Evolutionary conservation across 768 basidiomycete species (phyloP).

Genomic region (Leccinum rimulosum): DNA sequence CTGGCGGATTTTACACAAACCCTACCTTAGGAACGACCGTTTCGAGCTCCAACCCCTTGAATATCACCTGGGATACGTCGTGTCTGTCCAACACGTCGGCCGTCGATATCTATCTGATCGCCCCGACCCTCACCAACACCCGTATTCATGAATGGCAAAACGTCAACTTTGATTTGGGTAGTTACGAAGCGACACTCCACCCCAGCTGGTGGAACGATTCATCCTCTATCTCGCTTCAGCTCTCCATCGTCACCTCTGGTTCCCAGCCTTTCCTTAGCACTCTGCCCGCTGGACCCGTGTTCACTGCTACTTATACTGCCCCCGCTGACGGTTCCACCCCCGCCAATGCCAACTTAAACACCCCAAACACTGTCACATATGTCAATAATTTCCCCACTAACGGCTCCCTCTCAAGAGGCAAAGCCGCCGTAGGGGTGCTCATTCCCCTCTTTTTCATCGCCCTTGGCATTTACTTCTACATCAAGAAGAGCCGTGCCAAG

Average conservation of each 20-base stretch:
- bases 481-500: slow-evolving; percentile 52
- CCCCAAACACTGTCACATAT: slow-evolving; percentile 35
- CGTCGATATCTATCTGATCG: slow-evolving; percentile 70
- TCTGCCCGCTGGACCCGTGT: slow-evolving; percentile 66
- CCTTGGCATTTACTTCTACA: slow-evolving; percentile 43
- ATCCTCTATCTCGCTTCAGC: slow-evolving; percentile 46
- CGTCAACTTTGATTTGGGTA: slow-evolving; percentile 48
- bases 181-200: slow-evolving; percentile 47
- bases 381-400: slow-evolving; percentile 39
- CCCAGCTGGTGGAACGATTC: slow-evolving; percentile 75
- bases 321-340: slow-evolving; percentile 40
- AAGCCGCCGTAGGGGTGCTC: slow-evolving; percentile 63
- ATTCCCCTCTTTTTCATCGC: slow-evolving; percentile 60
- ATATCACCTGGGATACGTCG: slow-evolving; percentile 62
- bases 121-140: slow-evolving; percentile 40
- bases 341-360: slow-evolving; percentile 40
- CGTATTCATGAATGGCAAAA: slow-evolving; percentile 57
- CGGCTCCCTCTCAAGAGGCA: slow-evolving; percentile 44
- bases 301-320: slow-evolving; percentile 58
- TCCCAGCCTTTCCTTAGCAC: slow-evolving; percentile 48
- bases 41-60: slow-evolving; percentile 46
- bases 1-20: slow-evolving; percentile 59
- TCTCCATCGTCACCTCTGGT: slow-evolving; percentile 54
- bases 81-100: slow-evolving; percentile 45
- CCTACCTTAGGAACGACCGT: slow-evolving; percentile 50